Evolutionary conservation across 805 yeast genomes (phyloP), one percentile per base, ranked within the genome.

Genomic region (Brettanomyces sp.): DNA sequence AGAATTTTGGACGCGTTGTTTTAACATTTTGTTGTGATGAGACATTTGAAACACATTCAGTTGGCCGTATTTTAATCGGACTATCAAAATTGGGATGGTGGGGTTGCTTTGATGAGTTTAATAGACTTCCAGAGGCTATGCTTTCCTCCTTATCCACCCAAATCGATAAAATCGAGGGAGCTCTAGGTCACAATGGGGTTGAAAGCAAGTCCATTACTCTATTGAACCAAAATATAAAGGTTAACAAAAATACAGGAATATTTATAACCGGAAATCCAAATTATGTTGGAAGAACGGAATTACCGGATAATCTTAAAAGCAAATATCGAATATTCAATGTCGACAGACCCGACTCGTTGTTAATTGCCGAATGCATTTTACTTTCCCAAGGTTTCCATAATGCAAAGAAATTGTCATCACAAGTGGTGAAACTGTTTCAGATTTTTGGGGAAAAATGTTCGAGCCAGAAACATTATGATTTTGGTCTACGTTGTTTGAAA

Each of bases 51-150:
- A 84, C 74, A 55, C 82, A 76, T 46, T 76, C 95, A 0, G 82
- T 91, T 62, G 79, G 86, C 9, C 67, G 97, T 40, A 77, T 91
- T 23, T 66, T 91, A 32, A 56, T 77, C 22, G 98, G 98, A 41
- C 68, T 89, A 8, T 81, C 90, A 49, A 80, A 80, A 49, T 77
- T 88, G 5, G 96, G 96, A 1, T 82, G 89, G 1, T 91, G 96
- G 95, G 95, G 90, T 4, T 91, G 98, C 62, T 91, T 91, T 65
- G 98, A 91, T 61, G 98, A 91, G 60, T 90, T 91, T 57, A 91
- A 91, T 57, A 70, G 98, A 50, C 70, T 91, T 30, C 82, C 79
- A 36, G 76, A 75, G 47, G 72, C 71, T 12, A 82, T 82, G 48
- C 66, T 91, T 42, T 87, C 96, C 63, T 90, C 96, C 0, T 83